Percentiles rank a stretch among this genome's conserved stretches.
phyloP scores from a whole-genome alignment of 148 eudicot species.

The Dianthus caryophyllus region DNA sequence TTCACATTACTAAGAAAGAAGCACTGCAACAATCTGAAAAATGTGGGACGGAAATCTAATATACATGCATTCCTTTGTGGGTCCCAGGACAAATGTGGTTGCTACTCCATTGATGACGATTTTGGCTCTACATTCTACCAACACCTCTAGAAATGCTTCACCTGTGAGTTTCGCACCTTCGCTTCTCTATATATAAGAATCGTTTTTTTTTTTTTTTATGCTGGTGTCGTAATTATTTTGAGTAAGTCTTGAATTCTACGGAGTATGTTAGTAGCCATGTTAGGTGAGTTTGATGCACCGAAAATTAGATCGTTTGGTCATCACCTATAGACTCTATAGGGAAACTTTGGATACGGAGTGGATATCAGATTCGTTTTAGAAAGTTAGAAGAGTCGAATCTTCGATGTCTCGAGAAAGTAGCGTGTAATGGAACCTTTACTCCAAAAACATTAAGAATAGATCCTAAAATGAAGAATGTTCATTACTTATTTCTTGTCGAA shows the following conservation, averaged over 20 bases:
- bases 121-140: slow-evolving; percentile 36
- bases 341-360: neutral
- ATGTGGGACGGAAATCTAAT: slow-evolving; percentile 2
- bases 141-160: slow-evolving; percentile 31
- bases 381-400: neutral
- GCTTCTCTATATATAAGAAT: neutral
- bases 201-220: neutral
- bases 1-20: too few species aligned
- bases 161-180: slow-evolving; percentile 34
- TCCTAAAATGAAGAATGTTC: neutral
- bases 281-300: neutral
- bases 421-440: too few species aligned
- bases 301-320: neutral
- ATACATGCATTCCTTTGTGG: slow-evolving; percentile 9
- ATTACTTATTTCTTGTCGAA: neutral
- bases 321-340: neutral
- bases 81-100: slow-evolving; percentile 34
- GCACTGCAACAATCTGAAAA: neutral
- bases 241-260: neutral
- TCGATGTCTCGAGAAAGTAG: neutral
- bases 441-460: too few species aligned
- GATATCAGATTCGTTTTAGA: neutral
- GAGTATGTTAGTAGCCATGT: neutral
- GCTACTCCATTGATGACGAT: slow-evolving; percentile 35
- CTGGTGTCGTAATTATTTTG: neutral